Percentiles rank a stretch among this genome's conserved stretches.
Conservation (phyloP, 1,284 basidiomycete genomes). For the Cryptococcus sp. region DNA sequence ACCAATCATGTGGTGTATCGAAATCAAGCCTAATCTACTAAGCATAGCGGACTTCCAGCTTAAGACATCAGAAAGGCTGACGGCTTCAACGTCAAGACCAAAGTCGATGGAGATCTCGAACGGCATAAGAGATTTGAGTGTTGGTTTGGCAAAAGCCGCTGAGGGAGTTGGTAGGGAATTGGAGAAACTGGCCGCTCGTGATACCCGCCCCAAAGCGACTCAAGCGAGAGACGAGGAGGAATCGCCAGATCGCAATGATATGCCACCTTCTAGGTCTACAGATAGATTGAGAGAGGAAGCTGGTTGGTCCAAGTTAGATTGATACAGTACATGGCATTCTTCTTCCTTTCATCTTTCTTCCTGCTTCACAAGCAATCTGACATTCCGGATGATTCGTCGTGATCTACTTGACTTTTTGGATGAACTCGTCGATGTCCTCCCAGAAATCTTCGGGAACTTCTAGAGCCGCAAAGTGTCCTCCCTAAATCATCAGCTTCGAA, state of each 20-base stretch:
- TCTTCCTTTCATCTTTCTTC: too few relatives aligned
- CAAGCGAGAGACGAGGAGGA: too few relatives aligned
- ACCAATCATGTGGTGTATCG: conserved; percentile 85
- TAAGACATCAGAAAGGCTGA: neutral
- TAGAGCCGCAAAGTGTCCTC: conserved; percentile 49
- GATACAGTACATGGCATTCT: neutral
- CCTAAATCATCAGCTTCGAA: conserved; percentile 12
- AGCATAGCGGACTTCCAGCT: neutral
- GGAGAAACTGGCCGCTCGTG: neutral
- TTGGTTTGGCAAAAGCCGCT: neutral
- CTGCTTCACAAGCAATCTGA: too few relatives aligned
- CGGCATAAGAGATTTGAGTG: neutral
- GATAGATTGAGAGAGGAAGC: neutral
- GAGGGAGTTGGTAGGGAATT: neutral
- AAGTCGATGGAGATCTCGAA: neutral
- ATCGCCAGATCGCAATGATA: neutral
- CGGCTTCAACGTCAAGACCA: neutral
- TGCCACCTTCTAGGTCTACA: neutral
- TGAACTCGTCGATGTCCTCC: conserved; percentile 37
- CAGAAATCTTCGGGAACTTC: conserved; percentile 48
- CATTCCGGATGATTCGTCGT: too few relatives aligned
- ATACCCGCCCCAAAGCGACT: too few relatives aligned
- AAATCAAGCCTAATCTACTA: conserved; percentile 41
- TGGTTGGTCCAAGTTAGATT: neutral
- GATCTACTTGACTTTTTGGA: conserved; percentile 9